Conservation (phyloP, 495 filamentous ascomycete species). For the Haplographium delicatum region DNA sequence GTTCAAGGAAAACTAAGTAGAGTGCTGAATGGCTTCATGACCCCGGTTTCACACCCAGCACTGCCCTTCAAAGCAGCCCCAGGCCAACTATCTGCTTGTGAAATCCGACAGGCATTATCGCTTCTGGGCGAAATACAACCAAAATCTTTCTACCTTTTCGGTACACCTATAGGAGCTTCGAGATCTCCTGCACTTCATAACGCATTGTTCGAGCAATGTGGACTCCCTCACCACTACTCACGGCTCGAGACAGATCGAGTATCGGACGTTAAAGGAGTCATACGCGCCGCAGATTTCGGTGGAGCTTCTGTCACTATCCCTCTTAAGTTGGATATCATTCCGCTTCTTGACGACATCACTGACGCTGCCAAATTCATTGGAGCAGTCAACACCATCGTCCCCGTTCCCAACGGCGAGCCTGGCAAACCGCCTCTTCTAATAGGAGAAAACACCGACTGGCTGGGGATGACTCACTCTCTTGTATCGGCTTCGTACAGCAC, state of each 20-base stretch:
- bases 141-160: slow-evolving; percentile 81
- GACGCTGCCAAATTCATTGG: slow-evolving; percentile 79
- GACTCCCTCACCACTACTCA: slow-evolving; percentile 85
- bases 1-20: slow-evolving; percentile 80
- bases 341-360: slow-evolving; percentile 71
- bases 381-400: slow-evolving; percentile 91
- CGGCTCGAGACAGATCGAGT: slow-evolving; percentile 69
- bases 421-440: slow-evolving; percentile 47
- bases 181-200: slow-evolving; percentile 89
- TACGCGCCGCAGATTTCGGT: slow-evolving; percentile 72
- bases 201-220: slow-evolving; percentile 67
- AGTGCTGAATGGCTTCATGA: slow-evolving; percentile 88
- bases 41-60: slow-evolving; percentile 86
- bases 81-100: slow-evolving; percentile 85
- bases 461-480: slow-evolving; percentile 82
- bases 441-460: slow-evolving; percentile 96
- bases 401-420: slow-evolving; percentile 29
- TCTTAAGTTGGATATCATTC: slow-evolving; percentile 84
- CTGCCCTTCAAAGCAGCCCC: slow-evolving; percentile 91
- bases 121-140: slow-evolving; percentile 75
- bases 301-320: slow-evolving; percentile 95
- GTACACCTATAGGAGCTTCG: slow-evolving; percentile 73
- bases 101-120: slow-evolving; percentile 74
- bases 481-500: slow-evolving; percentile 37
- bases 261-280: slow-evolving; percentile 58